Evolutionary conservation across 768 basidiomycete species (phyloP).

Genomic region (Suillus luteus): DNA sequence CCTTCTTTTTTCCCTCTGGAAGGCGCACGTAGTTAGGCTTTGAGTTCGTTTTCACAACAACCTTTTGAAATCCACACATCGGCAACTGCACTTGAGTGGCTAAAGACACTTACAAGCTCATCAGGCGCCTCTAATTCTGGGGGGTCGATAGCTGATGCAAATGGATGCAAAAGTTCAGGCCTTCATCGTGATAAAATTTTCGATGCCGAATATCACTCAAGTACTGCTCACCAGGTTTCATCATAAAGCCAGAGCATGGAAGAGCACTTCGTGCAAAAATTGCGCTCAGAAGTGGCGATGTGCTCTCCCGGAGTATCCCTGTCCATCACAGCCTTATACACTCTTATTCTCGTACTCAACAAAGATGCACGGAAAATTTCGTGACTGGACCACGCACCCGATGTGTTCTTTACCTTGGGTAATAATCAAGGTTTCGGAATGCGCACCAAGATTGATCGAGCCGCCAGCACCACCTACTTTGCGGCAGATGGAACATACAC

Average conservation of each 20-base stretch:
- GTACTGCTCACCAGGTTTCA: constrained; percentile 46
- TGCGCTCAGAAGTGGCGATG: constrained; percentile 55
- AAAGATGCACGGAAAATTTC: background rate
- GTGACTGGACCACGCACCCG: constrained; percentile 38
- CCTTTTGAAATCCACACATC: constrained; percentile 32
- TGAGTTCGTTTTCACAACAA: constrained; percentile 47
- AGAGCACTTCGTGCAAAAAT: constrained; percentile 65
- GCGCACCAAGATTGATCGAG: constrained; percentile 65
- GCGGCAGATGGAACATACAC: constrained; percentile 69
- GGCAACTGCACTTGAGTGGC: constrained; percentile 3
- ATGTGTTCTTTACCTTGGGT: constrained; percentile 54
- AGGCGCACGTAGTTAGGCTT: constrained; percentile 63
- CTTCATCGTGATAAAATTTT: constrained; percentile 30
- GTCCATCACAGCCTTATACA: constrained; percentile 64
- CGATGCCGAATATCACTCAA: constrained; percentile 1
- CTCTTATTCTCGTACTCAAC: constrained; percentile 34
- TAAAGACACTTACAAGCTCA: constrained; percentile 44
- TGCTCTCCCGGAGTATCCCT: constrained; percentile 52
- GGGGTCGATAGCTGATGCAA: constrained; percentile 65
- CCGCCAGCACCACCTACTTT: constrained; percentile 69
- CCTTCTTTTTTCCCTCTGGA: constrained; percentile 57
- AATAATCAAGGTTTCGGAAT: constrained; percentile 51
- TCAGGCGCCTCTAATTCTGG: constrained; percentile 55
- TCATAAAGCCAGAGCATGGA: constrained; percentile 71
- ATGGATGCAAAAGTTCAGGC: constrained; percentile 68